Conservation (phyloP, 768 basidiomycete genomes). For the Heimioporus sp. region DNA sequence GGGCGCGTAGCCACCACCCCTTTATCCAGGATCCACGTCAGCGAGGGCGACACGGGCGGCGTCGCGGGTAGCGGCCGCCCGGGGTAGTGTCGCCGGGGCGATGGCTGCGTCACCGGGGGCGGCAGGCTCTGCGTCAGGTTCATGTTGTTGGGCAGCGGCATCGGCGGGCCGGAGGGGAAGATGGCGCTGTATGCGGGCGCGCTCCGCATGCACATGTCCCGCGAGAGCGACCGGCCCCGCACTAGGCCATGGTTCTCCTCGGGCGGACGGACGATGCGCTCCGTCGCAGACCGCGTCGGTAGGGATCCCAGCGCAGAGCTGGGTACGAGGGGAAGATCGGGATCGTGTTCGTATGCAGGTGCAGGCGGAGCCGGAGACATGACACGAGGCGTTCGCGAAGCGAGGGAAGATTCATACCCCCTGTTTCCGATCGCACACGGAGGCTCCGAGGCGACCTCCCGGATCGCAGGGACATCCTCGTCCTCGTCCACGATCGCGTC, state of each 20-base stretch:
- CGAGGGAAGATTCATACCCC: conserved; percentile 9
- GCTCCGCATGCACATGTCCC: conserved; percentile 31
- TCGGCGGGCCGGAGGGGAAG: conserved; percentile 34
- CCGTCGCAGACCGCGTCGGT: conserved; percentile 31
- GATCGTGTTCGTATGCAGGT: conserved; percentile 27
- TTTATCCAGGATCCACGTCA: conserved; percentile 35
- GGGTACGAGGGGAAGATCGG: conserved; percentile 22
- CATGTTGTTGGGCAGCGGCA: conserved; percentile 20
- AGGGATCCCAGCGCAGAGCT: conserved; percentile 15
- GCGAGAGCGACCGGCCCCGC: conserved; percentile 32
- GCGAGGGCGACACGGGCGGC: conserved; percentile 30
- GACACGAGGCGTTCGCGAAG: conserved; percentile 22
- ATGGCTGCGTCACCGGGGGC: conserved; percentile 20
- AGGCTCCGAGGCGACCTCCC: conserved; percentile 24
- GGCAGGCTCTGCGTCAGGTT: conserved; percentile 20
- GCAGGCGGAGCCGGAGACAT: conserved; percentile 21
- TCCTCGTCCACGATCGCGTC: conserved; percentile 15
- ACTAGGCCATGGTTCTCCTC: conserved; percentile 27
- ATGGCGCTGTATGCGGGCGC: conserved; percentile 33
- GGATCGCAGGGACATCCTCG: conserved; percentile 11
- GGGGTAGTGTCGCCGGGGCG: conserved; percentile 32
- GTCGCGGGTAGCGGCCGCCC: conserved; percentile 34
- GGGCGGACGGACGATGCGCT: conserved; percentile 30
- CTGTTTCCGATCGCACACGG: conserved; percentile 16
- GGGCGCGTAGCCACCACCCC: conserved; percentile 12